These are phyloP conservation scores for Metschnikowia vanudenii DNA, from an alignment of 805 yeast genomes.

Conservation along the genomic window DNA sequence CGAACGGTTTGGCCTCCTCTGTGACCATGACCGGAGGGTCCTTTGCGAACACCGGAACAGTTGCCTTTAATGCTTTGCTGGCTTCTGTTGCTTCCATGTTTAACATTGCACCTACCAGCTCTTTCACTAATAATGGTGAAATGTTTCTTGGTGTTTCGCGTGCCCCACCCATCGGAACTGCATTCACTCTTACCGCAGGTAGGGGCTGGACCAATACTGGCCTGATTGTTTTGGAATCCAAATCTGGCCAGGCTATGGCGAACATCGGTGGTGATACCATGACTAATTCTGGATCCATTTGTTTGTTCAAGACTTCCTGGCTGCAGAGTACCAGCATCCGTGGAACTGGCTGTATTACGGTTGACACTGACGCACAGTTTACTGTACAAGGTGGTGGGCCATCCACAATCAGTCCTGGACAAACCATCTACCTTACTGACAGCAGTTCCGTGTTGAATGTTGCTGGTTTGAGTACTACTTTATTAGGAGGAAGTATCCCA, in stretches of 20 bases:
- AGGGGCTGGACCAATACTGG: slow-evolving; percentile 11
- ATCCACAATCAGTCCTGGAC: no score
- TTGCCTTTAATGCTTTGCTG: slow-evolving; percentile 23
- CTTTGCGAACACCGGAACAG: slow-evolving; percentile 18
- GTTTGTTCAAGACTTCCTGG: slow-evolving; percentile 25
- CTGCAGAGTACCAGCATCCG: slow-evolving; percentile 22
- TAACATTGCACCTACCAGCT: slow-evolving; percentile 15
- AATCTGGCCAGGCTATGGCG: not conserved
- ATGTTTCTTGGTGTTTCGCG: slow-evolving; percentile 23
- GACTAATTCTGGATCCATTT: slow-evolving; percentile 28
- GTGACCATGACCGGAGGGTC: slow-evolving; percentile 2
- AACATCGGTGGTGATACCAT: slow-evolving; percentile 10
- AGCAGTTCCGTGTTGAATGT: not conserved
- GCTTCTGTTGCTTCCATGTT: slow-evolving; percentile 21
- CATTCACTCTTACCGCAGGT: slow-evolving; percentile 5
- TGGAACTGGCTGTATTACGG: slow-evolving; percentile 27
- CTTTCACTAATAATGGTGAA: slow-evolving; percentile 26
- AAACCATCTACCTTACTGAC: slow-evolving; percentile 4
- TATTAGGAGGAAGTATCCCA: not conserved
- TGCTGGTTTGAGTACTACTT: not conserved
- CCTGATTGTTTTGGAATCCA: slow-evolving; percentile 7
- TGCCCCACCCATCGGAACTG: slow-evolving; percentile 13
- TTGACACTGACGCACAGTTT: not conserved
- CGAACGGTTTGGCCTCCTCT: not conserved
- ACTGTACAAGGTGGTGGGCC: no score